These are phyloP conservation scores for Auricularia auricula-judae DNA, from an alignment of 768 basidiomycete genomes.

Conservation along the genomic window DNA sequence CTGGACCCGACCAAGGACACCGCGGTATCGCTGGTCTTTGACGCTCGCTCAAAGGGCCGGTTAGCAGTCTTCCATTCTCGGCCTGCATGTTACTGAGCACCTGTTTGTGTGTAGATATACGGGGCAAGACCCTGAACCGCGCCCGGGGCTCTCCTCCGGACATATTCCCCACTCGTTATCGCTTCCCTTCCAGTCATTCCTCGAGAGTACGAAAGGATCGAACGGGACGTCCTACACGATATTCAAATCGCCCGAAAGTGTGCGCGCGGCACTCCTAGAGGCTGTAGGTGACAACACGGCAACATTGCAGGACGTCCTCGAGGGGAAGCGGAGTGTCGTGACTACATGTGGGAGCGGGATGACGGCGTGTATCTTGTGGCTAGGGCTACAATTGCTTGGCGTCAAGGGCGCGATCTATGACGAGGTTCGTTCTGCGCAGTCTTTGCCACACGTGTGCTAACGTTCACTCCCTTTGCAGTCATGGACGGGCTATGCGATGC, in stretches of 20 bases:
- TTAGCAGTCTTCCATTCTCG: constrained; percentile 21
- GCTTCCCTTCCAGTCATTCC: constrained; percentile 71
- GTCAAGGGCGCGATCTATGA: constrained; percentile 74
- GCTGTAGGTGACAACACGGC: constrained; percentile 49
- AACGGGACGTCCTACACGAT: constrained; percentile 24
- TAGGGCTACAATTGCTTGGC: constrained; percentile 70
- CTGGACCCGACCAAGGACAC: constrained; percentile 32
- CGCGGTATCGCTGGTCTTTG: constrained; percentile 62
- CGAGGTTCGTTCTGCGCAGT: constrained; percentile 48
- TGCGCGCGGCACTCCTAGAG: constrained; percentile 49
- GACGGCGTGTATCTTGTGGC: constrained; percentile 94
- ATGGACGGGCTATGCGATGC: constrained; percentile 88
- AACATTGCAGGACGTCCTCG: constrained; percentile 37
- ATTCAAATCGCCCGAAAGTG: constrained; percentile 43
- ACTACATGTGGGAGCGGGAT: constrained; percentile 93
- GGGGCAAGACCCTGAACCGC: constrained; percentile 79
- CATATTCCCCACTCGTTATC: constrained; percentile 86
- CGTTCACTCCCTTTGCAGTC: constrained; percentile 42
- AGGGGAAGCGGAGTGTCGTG: constrained; percentile 50
- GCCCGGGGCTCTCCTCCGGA: constrained; percentile 77
- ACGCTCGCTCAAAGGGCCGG: constrained; percentile 81
- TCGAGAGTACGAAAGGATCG: constrained; percentile 30
- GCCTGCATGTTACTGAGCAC: constrained; percentile 1
- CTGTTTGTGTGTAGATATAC: constrained; percentile 42
- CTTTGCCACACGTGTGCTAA: background rate